A percentile compares a stretch with the other conserved stretches of the same genome.
These are phyloP conservation scores for Umbellularia californica DNA, from an alignment of 164 flowering plant genomes.

Conservation along the genomic window DNA sequence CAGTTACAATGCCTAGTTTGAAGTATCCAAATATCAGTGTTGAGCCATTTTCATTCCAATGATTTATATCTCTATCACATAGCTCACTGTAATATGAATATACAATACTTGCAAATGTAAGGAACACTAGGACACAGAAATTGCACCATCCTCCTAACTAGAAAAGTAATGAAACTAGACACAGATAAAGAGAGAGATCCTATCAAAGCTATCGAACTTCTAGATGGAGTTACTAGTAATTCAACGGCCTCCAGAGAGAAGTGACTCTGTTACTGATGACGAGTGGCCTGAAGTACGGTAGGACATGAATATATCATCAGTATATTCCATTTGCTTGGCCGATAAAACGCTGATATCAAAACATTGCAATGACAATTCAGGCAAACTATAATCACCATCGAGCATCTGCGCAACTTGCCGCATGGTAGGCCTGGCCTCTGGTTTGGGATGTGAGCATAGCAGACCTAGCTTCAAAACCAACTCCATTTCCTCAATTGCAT, in stretches of 20 bases:
- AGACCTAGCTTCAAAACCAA: constrained; percentile 22
- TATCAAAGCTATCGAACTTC: too few species aligned
- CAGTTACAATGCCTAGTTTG: too few species aligned
- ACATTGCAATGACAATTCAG: constrained; percentile 6
- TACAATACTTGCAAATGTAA: too few species aligned
- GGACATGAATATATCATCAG: neutral
- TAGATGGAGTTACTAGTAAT: neutral
- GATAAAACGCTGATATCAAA: neutral
- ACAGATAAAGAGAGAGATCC: too few species aligned
- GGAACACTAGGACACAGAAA: too few species aligned
- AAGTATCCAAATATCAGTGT: too few species aligned
- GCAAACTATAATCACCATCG: constrained; percentile 7
- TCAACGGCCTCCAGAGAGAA: constrained; percentile 6
- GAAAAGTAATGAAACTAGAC: too few species aligned
- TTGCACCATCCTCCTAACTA: too few species aligned
- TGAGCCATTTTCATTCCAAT: too few species aligned
- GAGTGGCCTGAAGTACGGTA: neutral
- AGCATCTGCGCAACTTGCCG: constrained; percentile 22
- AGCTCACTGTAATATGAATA: too few species aligned
- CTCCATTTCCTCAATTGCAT: constrained; percentile 17
- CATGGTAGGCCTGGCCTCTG: constrained; percentile 23
- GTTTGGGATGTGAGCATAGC: constrained; percentile 20
- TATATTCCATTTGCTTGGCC: too few species aligned
- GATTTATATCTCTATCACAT: too few species aligned
- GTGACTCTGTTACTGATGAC: neutral